Evolutionary conservation across 2,329 filamentous ascomycete species (phyloP).

Genomic region (Ceratocystis albifundus): DNA sequence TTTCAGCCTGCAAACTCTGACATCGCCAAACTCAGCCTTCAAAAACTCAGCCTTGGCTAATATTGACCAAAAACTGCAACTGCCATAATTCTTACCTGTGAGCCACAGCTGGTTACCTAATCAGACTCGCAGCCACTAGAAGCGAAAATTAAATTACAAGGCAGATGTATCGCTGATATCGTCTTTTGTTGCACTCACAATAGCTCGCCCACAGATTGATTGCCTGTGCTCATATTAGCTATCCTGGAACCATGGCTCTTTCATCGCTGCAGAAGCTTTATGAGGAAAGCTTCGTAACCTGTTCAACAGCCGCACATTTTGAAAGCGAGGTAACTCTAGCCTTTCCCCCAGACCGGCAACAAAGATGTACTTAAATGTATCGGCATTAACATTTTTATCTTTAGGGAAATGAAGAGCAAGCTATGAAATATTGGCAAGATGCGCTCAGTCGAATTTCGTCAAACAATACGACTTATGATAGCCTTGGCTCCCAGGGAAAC

Average conservation of each 20-base stretch:
- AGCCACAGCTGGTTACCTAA: not conserved
- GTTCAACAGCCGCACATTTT: slow-evolving; percentile 92
- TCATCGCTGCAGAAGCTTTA: slow-evolving; percentile 87
- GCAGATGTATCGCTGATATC: not conserved
- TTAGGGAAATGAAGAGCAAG: slow-evolving; percentile 83
- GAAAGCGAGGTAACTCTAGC: slow-evolving; percentile 61
- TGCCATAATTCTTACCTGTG: not conserved
- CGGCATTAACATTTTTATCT: slow-evolving; percentile 7
- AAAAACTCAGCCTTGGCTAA: not conserved
- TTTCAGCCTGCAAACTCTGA: not conserved
- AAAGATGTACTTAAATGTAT: not conserved
- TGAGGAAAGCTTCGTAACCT: slow-evolving; percentile 89
- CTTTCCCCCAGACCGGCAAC: not conserved
- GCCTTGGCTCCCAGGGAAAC: slow-evolving; percentile 60
- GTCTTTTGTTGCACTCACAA: not conserved
- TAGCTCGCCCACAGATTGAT: not conserved
- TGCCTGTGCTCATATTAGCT: not conserved
- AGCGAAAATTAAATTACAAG: not conserved
- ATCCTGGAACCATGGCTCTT: slow-evolving; percentile 39
- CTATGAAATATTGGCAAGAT: slow-evolving; percentile 77
- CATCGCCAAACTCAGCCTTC: not conserved
- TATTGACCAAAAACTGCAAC: not conserved
- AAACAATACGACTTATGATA: slow-evolving; percentile 50
- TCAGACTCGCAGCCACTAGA: not conserved
- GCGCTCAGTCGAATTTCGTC: slow-evolving; percentile 82